Percentiles rank a stretch among this genome's conserved stretches.
Evolutionary conservation across 495 filamentous ascomycete genomes (phyloP).

Genomic region (Entonaema liquescens): DNA sequence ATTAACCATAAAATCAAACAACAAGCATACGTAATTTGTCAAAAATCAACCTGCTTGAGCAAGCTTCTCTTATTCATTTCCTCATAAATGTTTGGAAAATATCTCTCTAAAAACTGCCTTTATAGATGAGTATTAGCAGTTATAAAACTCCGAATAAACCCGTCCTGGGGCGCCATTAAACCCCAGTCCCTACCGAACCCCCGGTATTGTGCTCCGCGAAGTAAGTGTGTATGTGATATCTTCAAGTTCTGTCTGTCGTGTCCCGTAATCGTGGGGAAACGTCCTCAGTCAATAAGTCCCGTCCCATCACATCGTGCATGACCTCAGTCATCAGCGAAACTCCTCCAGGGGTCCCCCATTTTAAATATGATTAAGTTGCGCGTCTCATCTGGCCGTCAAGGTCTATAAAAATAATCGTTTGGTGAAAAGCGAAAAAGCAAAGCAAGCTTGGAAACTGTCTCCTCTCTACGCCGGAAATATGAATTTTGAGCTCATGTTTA

Average conservation of each 20-base stretch:
- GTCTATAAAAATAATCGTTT: constrained; percentile 7
- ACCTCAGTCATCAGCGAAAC: constrained; percentile 25
- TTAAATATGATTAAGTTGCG: constrained; percentile 29
- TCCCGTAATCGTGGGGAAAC: constrained; percentile 32
- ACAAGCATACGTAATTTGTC: neutral
- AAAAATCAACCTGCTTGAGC: neutral
- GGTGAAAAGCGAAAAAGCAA: neutral
- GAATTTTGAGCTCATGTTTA: constrained; percentile 10
- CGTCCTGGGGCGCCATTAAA: neutral
- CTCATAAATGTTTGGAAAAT: constrained; percentile 25
- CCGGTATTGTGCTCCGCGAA: constrained; percentile 12
- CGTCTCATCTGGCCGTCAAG: constrained; percentile 18
- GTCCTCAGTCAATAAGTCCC: constrained; percentile 43
- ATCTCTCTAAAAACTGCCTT: constrained; percentile 17
- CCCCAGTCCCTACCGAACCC: neutral
- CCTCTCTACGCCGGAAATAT: neutral
- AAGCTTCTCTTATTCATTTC: constrained; percentile 23
- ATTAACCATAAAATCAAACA: neutral
- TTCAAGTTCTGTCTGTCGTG: constrained; percentile 22
- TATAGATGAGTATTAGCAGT: neutral
- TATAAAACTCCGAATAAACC: constrained; percentile 13
- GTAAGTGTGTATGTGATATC: constrained; percentile 15
- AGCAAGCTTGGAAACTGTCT: neutral
- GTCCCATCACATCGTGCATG: constrained; percentile 33
- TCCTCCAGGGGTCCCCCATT: constrained; percentile 32